A percentile compares a stretch with the other conserved stretches of the same genome.
Evolutionary conservation across 306 rosid genomes (phyloP).

Genomic region (Gastrolobium bilobum): DNA sequence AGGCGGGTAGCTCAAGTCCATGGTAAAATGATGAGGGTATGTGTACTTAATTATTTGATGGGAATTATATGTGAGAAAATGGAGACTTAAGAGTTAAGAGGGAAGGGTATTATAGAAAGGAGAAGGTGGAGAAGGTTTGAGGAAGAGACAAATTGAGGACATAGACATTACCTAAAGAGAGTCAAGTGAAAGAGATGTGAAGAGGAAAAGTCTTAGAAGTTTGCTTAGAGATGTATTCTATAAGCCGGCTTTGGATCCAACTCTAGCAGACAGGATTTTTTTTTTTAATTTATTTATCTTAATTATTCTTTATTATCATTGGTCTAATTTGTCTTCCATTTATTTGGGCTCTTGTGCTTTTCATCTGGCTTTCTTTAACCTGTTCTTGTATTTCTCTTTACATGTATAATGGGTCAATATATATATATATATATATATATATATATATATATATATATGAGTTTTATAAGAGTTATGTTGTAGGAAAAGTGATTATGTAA

Average conservation of each 20-base stretch:
- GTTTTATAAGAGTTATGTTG: too few relatives aligned
- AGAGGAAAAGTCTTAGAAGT: conserved; percentile 52
- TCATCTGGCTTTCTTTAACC: conserved; percentile 5
- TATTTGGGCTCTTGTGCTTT: conserved; percentile 39
- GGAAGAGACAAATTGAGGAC: conserved; percentile 58
- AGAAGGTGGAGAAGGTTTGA: conserved; percentile 23
- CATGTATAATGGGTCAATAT: too few relatives aligned
- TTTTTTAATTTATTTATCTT: not conserved
- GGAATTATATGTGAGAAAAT: conserved; percentile 12
- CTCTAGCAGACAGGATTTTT: conserved; percentile 35
- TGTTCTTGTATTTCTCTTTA: not conserved
- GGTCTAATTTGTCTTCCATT: conserved; percentile 38
- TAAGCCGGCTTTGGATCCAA: conserved; percentile 62
- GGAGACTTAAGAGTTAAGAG: not conserved
- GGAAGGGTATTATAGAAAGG: conserved; percentile 46
- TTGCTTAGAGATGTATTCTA: conserved; percentile 42
- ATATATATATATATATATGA: too few relatives aligned
- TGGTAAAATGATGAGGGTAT: conserved; percentile 10
- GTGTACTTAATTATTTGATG: not conserved
- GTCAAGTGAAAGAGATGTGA: conserved; percentile 18
- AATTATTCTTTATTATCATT: conserved; percentile 36
- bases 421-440: too few relatives aligned
- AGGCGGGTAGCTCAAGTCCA: conserved; percentile 54
- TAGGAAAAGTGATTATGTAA: too few relatives aligned
- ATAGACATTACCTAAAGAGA: conserved; percentile 55